Evolutionary conservation across 2,329 filamentous ascomycete genomes (phyloP).

Genomic region (Fusarium pseudoanthophilum): DNA sequence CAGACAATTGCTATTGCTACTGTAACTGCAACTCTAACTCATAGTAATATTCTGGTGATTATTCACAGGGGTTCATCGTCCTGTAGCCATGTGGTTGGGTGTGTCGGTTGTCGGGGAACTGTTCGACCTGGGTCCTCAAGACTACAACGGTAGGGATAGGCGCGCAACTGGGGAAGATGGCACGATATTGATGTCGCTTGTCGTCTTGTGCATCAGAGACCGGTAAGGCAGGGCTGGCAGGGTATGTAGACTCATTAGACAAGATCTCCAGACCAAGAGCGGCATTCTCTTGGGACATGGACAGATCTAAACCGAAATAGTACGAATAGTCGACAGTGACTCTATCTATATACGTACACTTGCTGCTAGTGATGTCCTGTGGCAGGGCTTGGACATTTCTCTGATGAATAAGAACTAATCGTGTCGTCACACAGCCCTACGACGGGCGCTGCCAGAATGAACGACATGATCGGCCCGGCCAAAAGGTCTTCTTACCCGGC

Average conservation of each 20-base stretch:
- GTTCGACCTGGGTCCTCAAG: background rate
- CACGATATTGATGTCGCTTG: conserved; percentile 29
- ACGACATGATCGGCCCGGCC: conserved; percentile 37
- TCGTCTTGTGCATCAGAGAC: background rate
- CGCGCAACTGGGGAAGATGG: conserved; percentile 24
- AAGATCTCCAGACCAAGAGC: conserved; percentile 3
- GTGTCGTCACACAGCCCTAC: conserved; percentile 49
- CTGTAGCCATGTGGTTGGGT: conserved; percentile 25
- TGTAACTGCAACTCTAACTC: conserved; percentile 1
- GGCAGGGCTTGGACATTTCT: conserved; percentile 12
- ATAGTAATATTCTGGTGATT: conserved; percentile 12
- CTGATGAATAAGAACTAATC: background rate
- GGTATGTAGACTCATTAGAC: background rate
- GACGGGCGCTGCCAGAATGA: conserved; percentile 36
- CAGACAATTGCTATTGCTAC: background rate
- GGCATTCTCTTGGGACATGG: background rate
- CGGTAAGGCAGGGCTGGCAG: background rate
- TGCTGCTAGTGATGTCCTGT: conserved; percentile 1
- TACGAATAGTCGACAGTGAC: conserved; percentile 24
- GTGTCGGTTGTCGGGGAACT: conserved; percentile 20
- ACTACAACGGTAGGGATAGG: conserved; percentile 13
- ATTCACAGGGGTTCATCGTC: conserved; percentile 9
- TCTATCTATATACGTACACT: background rate
- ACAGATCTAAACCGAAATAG: conserved; percentile 19
- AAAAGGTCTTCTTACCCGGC: conserved; percentile 33